phyloP scores from a whole-genome alignment of 371 early-diverging fungal species.

The Phascolomyces articulosus region DNA sequence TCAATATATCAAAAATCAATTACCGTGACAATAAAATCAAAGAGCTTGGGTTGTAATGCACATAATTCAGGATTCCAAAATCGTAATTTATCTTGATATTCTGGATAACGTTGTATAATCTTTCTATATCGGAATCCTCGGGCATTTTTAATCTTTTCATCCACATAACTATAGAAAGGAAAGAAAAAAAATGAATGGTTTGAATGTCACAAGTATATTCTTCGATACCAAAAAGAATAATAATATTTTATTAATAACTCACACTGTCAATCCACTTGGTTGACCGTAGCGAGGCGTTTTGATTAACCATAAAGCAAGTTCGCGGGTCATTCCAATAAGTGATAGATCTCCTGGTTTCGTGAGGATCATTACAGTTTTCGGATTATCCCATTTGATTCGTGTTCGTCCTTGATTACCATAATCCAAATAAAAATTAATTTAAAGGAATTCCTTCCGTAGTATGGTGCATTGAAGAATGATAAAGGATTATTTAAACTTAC shows the following conservation, averaged over 20 bases:
- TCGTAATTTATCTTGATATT: slow-evolving; percentile 41
- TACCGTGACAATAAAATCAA: slow-evolving; percentile 81
- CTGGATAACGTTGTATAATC: slow-evolving; percentile 33
- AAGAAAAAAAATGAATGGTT: no score
- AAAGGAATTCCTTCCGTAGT: no score
- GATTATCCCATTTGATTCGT: slow-evolving; percentile 67
- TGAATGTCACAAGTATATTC: no score
- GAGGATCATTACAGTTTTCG: slow-evolving; percentile 82
- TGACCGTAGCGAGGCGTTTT: slow-evolving; percentile 44
- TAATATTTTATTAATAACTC: slow-evolving; percentile 26
- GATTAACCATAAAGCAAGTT: slow-evolving; percentile 81
- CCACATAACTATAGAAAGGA: slow-evolving; percentile 54
- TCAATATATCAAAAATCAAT: slow-evolving; percentile 11
- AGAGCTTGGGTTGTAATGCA: slow-evolving; percentile 63
- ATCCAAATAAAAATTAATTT: background rate
- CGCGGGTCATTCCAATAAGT: slow-evolving; percentile 77
- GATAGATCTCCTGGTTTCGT: slow-evolving; percentile 87
- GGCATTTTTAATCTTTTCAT: slow-evolving; percentile 61
- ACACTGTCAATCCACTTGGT: slow-evolving; percentile 67
- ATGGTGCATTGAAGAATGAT: background rate
- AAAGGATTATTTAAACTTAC: slow-evolving; percentile 12
- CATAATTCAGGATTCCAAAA: slow-evolving; percentile 86
- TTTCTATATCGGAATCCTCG: slow-evolving; percentile 57
- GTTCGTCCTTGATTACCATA: slow-evolving; percentile 35
- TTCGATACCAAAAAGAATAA: no score